Evolutionary conservation across 2,329 filamentous ascomycete genomes (phyloP).

Genomic region (Magnaporthiopsis rhizophila): DNA sequence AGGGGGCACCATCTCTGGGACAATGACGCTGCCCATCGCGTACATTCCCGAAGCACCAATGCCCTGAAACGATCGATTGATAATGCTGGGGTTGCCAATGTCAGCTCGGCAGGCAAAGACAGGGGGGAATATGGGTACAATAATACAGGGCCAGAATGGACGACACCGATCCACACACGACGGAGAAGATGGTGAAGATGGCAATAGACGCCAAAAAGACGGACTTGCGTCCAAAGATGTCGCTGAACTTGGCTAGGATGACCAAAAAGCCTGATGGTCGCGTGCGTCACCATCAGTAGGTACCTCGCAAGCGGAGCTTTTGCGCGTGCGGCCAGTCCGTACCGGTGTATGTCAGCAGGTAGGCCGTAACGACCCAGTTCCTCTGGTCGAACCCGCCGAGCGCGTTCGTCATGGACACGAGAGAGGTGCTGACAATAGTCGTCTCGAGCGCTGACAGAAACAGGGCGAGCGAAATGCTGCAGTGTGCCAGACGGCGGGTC

Average conservation of each 20-base stretch:
- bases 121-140: neutral
- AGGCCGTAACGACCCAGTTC: slow-evolving; percentile 40
- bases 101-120: neutral
- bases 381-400: slow-evolving; percentile 26
- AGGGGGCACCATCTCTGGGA: slow-evolving; percentile 26
- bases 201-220: slow-evolving; percentile 23
- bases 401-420: slow-evolving; percentile 34
- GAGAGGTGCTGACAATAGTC: slow-evolving; percentile 42
- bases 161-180: slow-evolving; percentile 27
- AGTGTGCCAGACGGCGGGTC: neutral
- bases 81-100: slow-evolving; percentile 19
- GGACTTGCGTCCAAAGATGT: slow-evolving; percentile 31
- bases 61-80: slow-evolving; percentile 32
- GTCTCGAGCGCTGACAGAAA: slow-evolving; percentile 39
- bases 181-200: slow-evolving; percentile 30
- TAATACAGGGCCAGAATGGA: slow-evolving; percentile 20
- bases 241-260: slow-evolving; percentile 34
- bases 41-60: slow-evolving; percentile 40
- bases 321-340: slow-evolving; percentile 7
- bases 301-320: too few species aligned
- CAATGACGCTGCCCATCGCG: slow-evolving; percentile 29
- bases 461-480: slow-evolving; percentile 17
- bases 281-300: neutral
- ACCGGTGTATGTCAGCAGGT: slow-evolving; percentile 41
- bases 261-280: slow-evolving; percentile 26